These are phyloP conservation scores for Termitomyces sp. DNA, from an alignment of 768 basidiomycete genomes.

Conservation along the genomic window DNA sequence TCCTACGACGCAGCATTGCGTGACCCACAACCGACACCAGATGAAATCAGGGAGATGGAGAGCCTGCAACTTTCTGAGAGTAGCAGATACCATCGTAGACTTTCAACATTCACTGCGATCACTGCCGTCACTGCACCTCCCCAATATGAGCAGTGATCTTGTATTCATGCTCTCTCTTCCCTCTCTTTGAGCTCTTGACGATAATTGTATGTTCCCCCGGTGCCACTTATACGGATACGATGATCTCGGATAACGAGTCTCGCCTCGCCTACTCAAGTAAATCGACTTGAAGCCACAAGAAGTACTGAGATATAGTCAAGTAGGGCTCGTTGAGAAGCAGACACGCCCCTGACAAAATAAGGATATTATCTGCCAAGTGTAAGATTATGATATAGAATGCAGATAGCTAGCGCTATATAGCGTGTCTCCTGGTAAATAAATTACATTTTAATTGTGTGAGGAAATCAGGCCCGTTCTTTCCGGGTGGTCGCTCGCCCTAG, in stretches of 20 bases:
- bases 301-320: no score
- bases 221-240: background rate
- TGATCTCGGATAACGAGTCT: background rate
- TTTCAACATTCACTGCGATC: background rate
- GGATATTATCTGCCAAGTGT: no score
- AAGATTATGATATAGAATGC: no score
- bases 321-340: no score
- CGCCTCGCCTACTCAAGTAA: no score
- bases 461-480: slow-evolving; percentile 27
- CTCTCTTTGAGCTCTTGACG: background rate
- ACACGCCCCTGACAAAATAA: background rate
- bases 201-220: background rate
- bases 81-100: slow-evolving; percentile 1
- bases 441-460: no score
- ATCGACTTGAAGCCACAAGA: no score
- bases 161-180: background rate
- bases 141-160: slow-evolving; percentile 14
- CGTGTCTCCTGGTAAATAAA: no score
- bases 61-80: background rate
- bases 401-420: no score
- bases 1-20: slow-evolving; percentile 13
- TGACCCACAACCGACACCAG: slow-evolving; percentile 2
- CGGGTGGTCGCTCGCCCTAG: slow-evolving; percentile 62
- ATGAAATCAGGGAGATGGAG: slow-evolving; percentile 5
- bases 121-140: slow-evolving; percentile 12